These are phyloP conservation scores for Trichoderma citrinoviride DNA, from an alignment of 2,329 filamentous ascomycete species.

Conservation along the genomic window DNA sequence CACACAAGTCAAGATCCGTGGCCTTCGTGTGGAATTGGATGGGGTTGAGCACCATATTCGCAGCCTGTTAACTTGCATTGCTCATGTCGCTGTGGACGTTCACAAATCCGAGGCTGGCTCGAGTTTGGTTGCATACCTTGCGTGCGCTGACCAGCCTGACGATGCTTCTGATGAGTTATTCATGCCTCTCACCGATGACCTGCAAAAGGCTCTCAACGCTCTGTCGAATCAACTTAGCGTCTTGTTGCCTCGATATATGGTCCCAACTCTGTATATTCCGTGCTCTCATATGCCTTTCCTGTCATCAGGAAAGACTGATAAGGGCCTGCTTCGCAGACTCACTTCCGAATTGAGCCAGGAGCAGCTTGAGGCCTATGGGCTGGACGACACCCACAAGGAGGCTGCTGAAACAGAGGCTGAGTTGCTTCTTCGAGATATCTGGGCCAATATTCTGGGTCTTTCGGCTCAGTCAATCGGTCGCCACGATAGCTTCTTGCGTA, in stretches of 20 bases:
- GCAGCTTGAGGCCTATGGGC: slow-evolving; percentile 1
- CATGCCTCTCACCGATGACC: slow-evolving; percentile 6
- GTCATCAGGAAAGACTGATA: slow-evolving; percentile 24
- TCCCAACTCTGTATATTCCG: slow-evolving; percentile 25
- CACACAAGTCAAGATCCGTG: slow-evolving; percentile 3
- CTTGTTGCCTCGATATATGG: slow-evolving; percentile 25
- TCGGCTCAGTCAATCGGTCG: slow-evolving; percentile 14
- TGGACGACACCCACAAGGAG: not conserved
- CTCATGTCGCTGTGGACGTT: slow-evolving; percentile 18
- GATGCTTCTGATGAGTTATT: slow-evolving; percentile 14
- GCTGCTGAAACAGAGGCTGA: not conserved
- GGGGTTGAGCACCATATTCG: slow-evolving; percentile 21
- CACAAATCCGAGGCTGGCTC: not conserved
- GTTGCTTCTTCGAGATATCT: slow-evolving; percentile 19
- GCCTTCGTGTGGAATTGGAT: not conserved
- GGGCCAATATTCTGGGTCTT: slow-evolving; percentile 23
- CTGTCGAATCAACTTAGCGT: slow-evolving; percentile 14
- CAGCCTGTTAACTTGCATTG: not conserved
- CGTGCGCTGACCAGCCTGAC: not conserved
- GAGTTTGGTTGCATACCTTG: slow-evolving; percentile 6
- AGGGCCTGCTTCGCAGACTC: not conserved
- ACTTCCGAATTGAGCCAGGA: not conserved
- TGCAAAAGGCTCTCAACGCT: slow-evolving; percentile 23
- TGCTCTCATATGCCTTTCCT: slow-evolving; percentile 24
- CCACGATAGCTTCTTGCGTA: slow-evolving; percentile 22